phyloP scores from a whole-genome alignment of 352 stramenopile species.

The Phytophthora cryptogea region DNA sequence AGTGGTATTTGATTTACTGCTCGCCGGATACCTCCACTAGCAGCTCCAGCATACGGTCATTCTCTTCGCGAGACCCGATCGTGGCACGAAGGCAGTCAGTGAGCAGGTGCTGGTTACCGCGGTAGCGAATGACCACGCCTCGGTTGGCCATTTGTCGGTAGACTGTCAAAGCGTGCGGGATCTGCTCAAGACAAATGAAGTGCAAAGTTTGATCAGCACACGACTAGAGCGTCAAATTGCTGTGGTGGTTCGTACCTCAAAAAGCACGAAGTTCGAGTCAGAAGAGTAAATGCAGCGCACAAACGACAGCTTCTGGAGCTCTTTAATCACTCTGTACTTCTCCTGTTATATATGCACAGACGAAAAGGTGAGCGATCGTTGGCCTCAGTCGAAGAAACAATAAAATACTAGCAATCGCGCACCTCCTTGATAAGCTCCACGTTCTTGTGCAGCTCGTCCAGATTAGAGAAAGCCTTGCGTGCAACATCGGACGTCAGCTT shows the following conservation, averaged over 20 bases:
- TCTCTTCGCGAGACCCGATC: conserved; percentile 94
- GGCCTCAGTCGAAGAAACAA: neutral
- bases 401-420: conserved; percentile 1
- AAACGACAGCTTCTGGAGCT: conserved; percentile 91
- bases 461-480: conserved; percentile 65
- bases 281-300: conserved; percentile 93
- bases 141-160: conserved; percentile 95
- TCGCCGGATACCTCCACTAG: conserved; percentile 71
- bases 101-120: conserved; percentile 96
- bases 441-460: conserved; percentile 60
- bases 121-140: conserved; percentile 96
- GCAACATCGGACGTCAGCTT: conserved; percentile 93
- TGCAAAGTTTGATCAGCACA: conserved; percentile 6
- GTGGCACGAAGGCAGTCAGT: conserved; percentile 95
- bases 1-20: conserved; percentile 27
- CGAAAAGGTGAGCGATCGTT: conserved; percentile 6
- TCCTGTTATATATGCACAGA: conserved; percentile 55
- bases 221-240: neutral
- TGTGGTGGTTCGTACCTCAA: conserved; percentile 69
- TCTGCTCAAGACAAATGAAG: conserved; percentile 40
- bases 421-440: conserved; percentile 74
- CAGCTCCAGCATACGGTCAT: conserved; percentile 92
- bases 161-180: conserved; percentile 89
- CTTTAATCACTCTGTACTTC: conserved; percentile 76
- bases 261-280: conserved; percentile 98